A percentile compares a stretch with the other conserved stretches of the same genome.
Evolutionary conservation across 2,329 filamentous ascomycete species (phyloP).

Genomic region (Phaeomoniella chlamydospora): DNA sequence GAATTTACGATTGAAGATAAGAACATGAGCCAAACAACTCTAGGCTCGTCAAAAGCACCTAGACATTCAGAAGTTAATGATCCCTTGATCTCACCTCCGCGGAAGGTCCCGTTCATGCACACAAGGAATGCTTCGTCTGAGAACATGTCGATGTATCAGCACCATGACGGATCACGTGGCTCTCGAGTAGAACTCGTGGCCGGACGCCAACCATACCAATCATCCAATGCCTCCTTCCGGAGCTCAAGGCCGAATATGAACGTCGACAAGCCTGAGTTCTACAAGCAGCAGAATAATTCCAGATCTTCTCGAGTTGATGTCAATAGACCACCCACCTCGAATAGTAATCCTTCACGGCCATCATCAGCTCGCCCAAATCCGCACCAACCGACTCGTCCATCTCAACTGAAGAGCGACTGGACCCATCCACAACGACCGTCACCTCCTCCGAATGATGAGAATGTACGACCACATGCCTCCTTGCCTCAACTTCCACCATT

Average conservation of each 20-base stretch:
- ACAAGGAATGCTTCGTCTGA: conserved; percentile 53
- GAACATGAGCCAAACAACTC: conserved; percentile 38
- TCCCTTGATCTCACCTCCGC: conserved; percentile 25
- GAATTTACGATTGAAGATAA: conserved; percentile 43
- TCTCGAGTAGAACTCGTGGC: conserved; percentile 8
- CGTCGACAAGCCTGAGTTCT: conserved; percentile 4
- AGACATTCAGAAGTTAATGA: conserved; percentile 23
- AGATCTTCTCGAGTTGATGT: conserved; percentile 14
- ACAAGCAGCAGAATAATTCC: conserved; percentile 10
- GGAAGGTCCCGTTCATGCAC: conserved; percentile 63
- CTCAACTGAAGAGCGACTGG: conserved; percentile 3
- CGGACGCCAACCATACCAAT: background rate
- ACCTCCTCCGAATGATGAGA: conserved; percentile 1
- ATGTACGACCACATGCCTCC: background rate
- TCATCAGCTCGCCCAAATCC: conserved; percentile 4
- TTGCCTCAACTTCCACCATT: background rate
- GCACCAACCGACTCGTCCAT: background rate
- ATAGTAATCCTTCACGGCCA: conserved; percentile 6
- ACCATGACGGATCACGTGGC: conserved; percentile 8
- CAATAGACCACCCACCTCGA: background rate
- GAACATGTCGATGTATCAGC: conserved; percentile 19
- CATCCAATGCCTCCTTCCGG: background rate
- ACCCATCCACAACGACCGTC: conserved; percentile 5
- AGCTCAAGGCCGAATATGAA: background rate
- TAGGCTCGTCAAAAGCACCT: conserved; percentile 22